Percentiles rank a stretch among this genome's conserved stretches.
These are phyloP conservation scores for Podila epicladia DNA, from an alignment of 192 early-diverging fungal genomes.

Conservation along the genomic window DNA sequence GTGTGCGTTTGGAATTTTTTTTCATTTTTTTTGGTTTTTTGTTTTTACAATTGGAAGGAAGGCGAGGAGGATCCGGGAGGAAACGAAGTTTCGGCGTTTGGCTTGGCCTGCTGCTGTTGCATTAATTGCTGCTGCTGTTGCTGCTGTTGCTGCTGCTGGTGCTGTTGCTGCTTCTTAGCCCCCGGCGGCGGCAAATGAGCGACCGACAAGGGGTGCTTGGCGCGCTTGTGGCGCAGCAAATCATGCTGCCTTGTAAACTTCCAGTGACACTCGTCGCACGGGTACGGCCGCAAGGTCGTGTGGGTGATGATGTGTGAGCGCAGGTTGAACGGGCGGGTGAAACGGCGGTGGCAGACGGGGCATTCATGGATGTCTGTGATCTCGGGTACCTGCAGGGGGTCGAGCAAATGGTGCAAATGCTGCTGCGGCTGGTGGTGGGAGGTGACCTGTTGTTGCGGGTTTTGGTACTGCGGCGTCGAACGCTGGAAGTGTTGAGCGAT, in stretches of 20 bases:
- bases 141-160: constrained; percentile 5
- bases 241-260: constrained; percentile 75
- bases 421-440: constrained; percentile 20
- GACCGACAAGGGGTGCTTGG: constrained; percentile 39
- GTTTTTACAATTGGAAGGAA: too few species aligned
- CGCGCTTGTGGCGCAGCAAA: constrained; percentile 36
- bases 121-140: constrained; percentile 2
- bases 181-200: constrained; percentile 13
- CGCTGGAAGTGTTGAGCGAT: constrained; percentile 6
- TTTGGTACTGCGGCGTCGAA: neutral
- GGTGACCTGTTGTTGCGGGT: constrained; percentile 20
- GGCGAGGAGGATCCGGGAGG: too few species aligned
- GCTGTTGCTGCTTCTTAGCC: constrained; percentile 10
- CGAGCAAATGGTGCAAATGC: constrained; percentile 31
- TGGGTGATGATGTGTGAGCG: constrained; percentile 83
- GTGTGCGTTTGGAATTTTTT: too few species aligned
- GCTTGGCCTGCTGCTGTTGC: constrained; percentile 5
- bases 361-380: constrained; percentile 46
- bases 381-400: constrained; percentile 30
- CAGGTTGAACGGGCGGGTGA: constrained; percentile 80
- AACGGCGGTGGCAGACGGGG: constrained; percentile 51
- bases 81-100: neutral
- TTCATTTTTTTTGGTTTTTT: too few species aligned
- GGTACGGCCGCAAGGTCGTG: constrained; percentile 77
- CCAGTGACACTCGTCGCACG: constrained; percentile 78